Evolutionary conservation across 75 land plant genomes (phyloP).

Genomic region (Pinus tabuliformis): DNA sequence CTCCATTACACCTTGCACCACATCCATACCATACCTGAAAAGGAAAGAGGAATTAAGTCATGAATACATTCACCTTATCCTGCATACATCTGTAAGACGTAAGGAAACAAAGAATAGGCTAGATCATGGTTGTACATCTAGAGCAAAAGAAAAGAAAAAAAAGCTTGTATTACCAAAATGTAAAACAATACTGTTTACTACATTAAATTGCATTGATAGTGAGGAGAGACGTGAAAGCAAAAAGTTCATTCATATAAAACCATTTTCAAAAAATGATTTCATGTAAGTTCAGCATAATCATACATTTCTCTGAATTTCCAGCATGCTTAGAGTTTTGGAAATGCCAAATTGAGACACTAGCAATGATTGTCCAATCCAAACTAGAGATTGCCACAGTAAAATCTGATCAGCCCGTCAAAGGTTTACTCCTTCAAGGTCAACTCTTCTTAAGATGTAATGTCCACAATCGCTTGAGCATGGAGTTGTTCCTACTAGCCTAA

Average conservation of each 20-base stretch:
- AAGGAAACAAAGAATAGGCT: background rate
- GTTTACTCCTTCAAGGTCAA: too few species aligned
- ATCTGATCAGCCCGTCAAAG: too few species aligned
- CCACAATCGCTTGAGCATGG: too few species aligned
- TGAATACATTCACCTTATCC: background rate
- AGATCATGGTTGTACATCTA: background rate
- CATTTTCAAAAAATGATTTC: background rate
- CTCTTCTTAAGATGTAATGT: too few species aligned
- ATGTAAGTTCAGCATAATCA: background rate
- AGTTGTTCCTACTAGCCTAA: too few species aligned
- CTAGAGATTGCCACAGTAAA: background rate
- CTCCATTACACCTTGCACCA: constrained; percentile 72
- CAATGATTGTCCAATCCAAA: background rate
- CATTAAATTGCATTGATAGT: background rate
- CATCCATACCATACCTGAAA: constrained; percentile 68
- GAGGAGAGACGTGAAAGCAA: background rate
- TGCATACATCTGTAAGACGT: background rate
- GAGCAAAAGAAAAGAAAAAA: background rate
- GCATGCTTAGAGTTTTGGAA: background rate
- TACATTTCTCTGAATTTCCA: background rate
- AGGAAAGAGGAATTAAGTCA: background rate
- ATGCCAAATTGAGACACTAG: background rate
- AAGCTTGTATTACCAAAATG: too few species aligned
- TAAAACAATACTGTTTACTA: too few species aligned
- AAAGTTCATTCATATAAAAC: background rate